Evolutionary conservation across 495 filamentous ascomycete species (phyloP), one percentile per base, ranked within the genome.

Genomic region (Cladorrhinum samala): DNA sequence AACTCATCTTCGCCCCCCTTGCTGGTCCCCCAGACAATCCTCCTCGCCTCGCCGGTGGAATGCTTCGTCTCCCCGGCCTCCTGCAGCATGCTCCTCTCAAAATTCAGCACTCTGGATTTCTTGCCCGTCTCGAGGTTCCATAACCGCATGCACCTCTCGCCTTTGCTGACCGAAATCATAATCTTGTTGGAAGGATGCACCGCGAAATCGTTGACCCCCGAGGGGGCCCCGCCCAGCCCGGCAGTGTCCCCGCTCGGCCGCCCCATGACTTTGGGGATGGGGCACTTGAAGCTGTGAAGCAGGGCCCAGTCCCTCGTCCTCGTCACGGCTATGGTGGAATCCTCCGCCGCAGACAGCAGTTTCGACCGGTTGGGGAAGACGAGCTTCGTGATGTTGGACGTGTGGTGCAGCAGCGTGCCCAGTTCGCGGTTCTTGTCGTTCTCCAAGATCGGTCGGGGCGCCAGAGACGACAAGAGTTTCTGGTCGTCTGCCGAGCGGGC

Each of bases 41-140:
- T 81, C 40, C 83, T 74, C n/a, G 90, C 91, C 66, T 97, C 93
- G 8, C 91, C 91, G 51, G 80, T 82, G 38, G 81, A 81, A 69
- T 81, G 83, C 64, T 77, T 82, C n/a, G 81, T 78, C 70, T 95
- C 91, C 14, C 86, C 88, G 33, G 86, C 78, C 55, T 84, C 79
- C 42, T 75, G 71, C 50, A 95, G 68, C 53, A 87, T 72, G 1
- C 83, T 79, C 52, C 77, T 74, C 56, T 74, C 78, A 59, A 97
- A 96, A 62, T 86, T 92, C 60, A 97, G 68, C 42, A 95, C 91
- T 16, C 90, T 88, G 16, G 89, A 89, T 68, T 95, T 96, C 75
- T 90, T 94, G 2, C 91, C 94, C 23, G 93, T 97, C 60, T 96
- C 89, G 46, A 99, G 63, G 61, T 99, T 97, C 93, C 93, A 99